Evolutionary conservation across 2,329 filamentous ascomycete genomes (phyloP).

Genomic region (Penicillium corylophilum): DNA sequence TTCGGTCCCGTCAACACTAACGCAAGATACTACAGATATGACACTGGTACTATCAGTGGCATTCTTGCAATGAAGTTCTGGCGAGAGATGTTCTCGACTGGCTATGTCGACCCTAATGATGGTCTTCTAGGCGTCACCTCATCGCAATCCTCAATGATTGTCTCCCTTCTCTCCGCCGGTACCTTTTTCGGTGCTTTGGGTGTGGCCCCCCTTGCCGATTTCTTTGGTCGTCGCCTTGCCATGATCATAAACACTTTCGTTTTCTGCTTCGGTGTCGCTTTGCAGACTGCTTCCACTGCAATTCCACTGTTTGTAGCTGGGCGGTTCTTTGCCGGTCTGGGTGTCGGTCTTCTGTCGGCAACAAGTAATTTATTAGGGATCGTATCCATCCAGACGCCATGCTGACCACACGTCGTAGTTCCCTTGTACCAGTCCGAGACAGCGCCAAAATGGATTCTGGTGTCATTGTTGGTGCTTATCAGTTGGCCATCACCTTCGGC

Average conservation of each 20-base stretch:
- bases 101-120: conserved; percentile 36
- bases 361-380: too few species aligned
- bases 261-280: conserved; percentile 36
- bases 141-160: conserved; percentile 45
- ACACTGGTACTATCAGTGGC: conserved; percentile 56
- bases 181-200: conserved; percentile 62
- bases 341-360: conserved; percentile 76
- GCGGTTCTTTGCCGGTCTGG: conserved; percentile 50
- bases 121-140: conserved; percentile 49
- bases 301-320: conserved; percentile 48
- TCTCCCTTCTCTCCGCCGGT: conserved; percentile 58
- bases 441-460: conserved; percentile 68
- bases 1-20: conserved; percentile 22
- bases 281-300: conserved; percentile 33
- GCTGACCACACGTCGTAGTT: too few species aligned
- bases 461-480: conserved; percentile 73
- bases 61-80: conserved; percentile 52
- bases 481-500: conserved; percentile 78
- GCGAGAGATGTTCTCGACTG: conserved; percentile 35
- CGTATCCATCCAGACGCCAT: too few species aligned
- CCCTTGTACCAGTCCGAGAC: conserved; percentile 80
- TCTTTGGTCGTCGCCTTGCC: conserved; percentile 41
- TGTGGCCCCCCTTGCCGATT: conserved; percentile 38
- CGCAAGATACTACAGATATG: conserved; percentile 43
- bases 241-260: conserved; percentile 38